A percentile compares a stretch with the other conserved stretches of the same genome.
Conservation (phyloP, 1,284 basidiomycete species). For the Ustilago crameri region DNA sequence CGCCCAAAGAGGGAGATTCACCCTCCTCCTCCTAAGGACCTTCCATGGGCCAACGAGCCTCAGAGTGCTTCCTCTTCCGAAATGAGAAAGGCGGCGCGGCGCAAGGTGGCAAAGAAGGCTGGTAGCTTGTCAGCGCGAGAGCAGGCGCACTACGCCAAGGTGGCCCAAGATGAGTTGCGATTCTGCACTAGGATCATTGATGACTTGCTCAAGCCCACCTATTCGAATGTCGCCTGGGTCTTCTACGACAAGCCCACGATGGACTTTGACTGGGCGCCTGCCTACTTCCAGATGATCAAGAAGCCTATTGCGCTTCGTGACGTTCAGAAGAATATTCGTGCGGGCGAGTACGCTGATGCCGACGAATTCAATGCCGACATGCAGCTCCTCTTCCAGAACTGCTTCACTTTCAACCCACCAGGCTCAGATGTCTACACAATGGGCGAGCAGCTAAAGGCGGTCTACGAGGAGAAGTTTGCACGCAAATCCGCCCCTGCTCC, state of each 20-base stretch:
- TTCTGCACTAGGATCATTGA: conserved; percentile 81
- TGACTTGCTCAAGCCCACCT: conserved; percentile 81
- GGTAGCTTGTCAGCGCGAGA: conserved; percentile 56
- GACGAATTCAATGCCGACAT: conserved; percentile 88
- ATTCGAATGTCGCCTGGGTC: conserved; percentile 79
- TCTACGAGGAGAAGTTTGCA: conserved; percentile 93
- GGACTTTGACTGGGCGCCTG: conserved; percentile 81
- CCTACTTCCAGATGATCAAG: conserved; percentile 88
- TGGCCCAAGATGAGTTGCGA: conserved; percentile 82
- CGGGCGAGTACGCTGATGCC: conserved; percentile 79
- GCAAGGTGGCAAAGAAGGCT: conserved; percentile 49
- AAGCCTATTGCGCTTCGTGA: conserved; percentile 82
- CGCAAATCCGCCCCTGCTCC: conserved; percentile 73
- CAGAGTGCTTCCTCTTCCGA: conserved; percentile 46
- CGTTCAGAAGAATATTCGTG: conserved; percentile 77
- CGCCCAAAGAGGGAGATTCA: conserved; percentile 97
- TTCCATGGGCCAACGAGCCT: conserved; percentile 80
- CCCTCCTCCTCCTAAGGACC: conserved; percentile 89
- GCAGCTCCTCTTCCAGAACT: conserved; percentile 92
- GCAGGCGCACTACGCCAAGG: conserved; percentile 75
- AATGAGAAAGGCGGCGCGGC: conserved; percentile 38
- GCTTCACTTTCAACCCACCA: conserved; percentile 88
- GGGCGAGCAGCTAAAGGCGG: conserved; percentile 74
- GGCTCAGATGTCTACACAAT: conserved; percentile 83
- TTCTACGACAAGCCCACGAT: conserved; percentile 93